phyloP scores from a whole-genome alignment of 148 eudicot genomes.

The Fagopyrum homotropicum region DNA sequence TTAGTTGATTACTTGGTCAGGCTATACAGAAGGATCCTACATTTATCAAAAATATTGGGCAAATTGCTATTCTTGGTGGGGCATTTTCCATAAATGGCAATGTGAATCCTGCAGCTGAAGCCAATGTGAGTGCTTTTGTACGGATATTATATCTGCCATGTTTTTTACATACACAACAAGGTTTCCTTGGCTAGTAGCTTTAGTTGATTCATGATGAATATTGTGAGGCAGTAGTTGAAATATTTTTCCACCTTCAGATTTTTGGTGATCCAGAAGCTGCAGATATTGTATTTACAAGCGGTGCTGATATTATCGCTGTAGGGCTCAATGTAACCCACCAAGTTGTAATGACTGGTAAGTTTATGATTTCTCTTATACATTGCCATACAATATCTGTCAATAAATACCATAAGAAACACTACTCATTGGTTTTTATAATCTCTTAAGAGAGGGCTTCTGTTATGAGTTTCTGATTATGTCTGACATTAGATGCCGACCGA shows the following conservation, averaged over 20 bases:
- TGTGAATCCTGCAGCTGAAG: constrained; percentile 96
- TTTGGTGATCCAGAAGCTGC: constrained; percentile 98
- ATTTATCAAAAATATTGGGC: constrained; percentile 57
- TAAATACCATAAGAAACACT: not conserved
- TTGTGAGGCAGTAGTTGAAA: constrained; percentile 3
- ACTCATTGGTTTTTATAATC: not conserved
- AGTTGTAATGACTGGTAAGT: constrained; percentile 67
- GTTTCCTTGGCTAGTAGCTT: not conserved
- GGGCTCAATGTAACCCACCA: constrained; percentile 95
- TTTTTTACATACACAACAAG: not conserved
- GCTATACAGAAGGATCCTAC: constrained; percentile 70
- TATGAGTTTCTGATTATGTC: not conserved
- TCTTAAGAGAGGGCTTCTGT: not conserved
- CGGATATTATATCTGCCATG: not conserved
- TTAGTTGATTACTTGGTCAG: constrained; percentile 28
- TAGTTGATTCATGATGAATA: not conserved
- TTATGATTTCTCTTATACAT: not conserved
- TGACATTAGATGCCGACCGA: constrained; percentile 61
- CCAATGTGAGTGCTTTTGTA: constrained; percentile 58
- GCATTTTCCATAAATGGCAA: constrained; percentile 93
- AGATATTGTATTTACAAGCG: constrained; percentile 85
- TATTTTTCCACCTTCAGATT: constrained; percentile 37
- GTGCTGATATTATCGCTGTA: constrained; percentile 81
- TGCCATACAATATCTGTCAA: not conserved
- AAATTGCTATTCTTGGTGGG: constrained; percentile 85